phyloP scores from a whole-genome alignment of 352 stramenopile genomes.

The Phytophthora syringae region DNA sequence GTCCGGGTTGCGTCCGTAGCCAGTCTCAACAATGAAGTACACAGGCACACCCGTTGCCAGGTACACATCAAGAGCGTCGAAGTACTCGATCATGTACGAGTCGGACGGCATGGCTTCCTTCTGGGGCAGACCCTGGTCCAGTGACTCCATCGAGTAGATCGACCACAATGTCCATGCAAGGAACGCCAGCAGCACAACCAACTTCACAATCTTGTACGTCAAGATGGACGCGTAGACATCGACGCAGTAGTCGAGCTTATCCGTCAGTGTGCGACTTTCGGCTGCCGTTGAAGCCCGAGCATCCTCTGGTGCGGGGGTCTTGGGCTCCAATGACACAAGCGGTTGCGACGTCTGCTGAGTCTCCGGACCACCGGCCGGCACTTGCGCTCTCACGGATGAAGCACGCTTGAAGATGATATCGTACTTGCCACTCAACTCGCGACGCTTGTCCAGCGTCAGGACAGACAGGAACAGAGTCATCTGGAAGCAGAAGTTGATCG shows the following conservation, averaged over 20 bases:
- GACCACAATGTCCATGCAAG: slow-evolving; percentile 51
- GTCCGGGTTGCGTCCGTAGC: slow-evolving; percentile 57
- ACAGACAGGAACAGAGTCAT: slow-evolving; percentile 72
- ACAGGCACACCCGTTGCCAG: slow-evolving; percentile 62
- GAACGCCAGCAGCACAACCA: slow-evolving; percentile 58
- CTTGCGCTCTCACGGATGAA: slow-evolving; percentile 19
- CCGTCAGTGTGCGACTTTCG: slow-evolving; percentile 28
- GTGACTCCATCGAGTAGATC: slow-evolving; percentile 57
- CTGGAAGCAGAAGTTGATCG: slow-evolving; percentile 68
- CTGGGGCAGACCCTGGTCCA: slow-evolving; percentile 66
- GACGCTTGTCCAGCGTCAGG: slow-evolving; percentile 67
- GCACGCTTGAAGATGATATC: slow-evolving; percentile 56
- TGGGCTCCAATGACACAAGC: slow-evolving; percentile 39
- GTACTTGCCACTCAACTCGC: slow-evolving; percentile 58
- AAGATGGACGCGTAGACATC: slow-evolving; percentile 57
- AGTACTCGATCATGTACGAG: slow-evolving; percentile 77
- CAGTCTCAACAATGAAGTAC: slow-evolving; percentile 71
- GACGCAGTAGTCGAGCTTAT: slow-evolving; percentile 49
- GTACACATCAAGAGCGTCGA: slow-evolving; percentile 61
- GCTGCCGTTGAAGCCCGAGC: slow-evolving; percentile 13
- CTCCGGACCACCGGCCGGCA: slow-evolving; percentile 13
- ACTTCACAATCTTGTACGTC: slow-evolving; percentile 54
- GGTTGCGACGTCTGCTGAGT: slow-evolving; percentile 30
- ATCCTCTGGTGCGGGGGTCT: slow-evolving; percentile 30
- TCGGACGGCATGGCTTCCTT: slow-evolving; percentile 67